Conservation (phyloP, 2,329 filamentous ascomycete genomes). For the Pleurostoma richardsiae region DNA sequence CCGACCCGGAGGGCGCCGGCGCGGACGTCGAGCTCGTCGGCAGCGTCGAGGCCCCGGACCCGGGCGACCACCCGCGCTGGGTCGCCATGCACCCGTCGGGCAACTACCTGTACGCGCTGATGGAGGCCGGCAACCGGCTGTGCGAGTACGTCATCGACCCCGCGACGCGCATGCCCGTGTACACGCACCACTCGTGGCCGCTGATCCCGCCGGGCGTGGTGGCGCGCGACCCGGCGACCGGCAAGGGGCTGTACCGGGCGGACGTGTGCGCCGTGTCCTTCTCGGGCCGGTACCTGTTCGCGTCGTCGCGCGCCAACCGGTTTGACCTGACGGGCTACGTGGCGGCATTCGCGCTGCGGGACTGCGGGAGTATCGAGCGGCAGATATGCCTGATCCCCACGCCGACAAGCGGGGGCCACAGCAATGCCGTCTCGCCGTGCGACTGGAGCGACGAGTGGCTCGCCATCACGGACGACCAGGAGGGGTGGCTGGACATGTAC, state of each 20-base stretch:
- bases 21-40: constrained; percentile 66
- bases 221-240: constrained; percentile 29
- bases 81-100: constrained; percentile 77
- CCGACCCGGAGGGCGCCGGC: constrained; percentile 25
- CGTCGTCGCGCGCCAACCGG: constrained; percentile 74
- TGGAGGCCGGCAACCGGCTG: constrained; percentile 84
- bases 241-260: constrained; percentile 66
- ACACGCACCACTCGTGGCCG: constrained; percentile 71
- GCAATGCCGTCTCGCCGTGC: constrained; percentile 80
- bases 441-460: constrained; percentile 85
- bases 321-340: constrained; percentile 77
- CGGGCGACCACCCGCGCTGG: constrained; percentile 79
- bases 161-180: constrained; percentile 67
- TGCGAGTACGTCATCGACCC: constrained; percentile 79
- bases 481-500: constrained; percentile 84
- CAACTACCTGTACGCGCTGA: constrained; percentile 76
- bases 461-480: constrained; percentile 84
- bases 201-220: constrained; percentile 71
- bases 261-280: constrained; percentile 74
- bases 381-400: constrained; percentile 82
- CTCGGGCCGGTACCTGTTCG: constrained; percentile 73
- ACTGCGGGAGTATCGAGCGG: constrained; percentile 65
- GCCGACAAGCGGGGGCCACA: constrained; percentile 81
- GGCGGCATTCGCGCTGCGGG: constrained; percentile 68
- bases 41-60: constrained; percentile 63